These are phyloP conservation scores for Penicillium canariense DNA, from an alignment of 495 filamentous ascomycete species.

Conservation along the genomic window DNA sequence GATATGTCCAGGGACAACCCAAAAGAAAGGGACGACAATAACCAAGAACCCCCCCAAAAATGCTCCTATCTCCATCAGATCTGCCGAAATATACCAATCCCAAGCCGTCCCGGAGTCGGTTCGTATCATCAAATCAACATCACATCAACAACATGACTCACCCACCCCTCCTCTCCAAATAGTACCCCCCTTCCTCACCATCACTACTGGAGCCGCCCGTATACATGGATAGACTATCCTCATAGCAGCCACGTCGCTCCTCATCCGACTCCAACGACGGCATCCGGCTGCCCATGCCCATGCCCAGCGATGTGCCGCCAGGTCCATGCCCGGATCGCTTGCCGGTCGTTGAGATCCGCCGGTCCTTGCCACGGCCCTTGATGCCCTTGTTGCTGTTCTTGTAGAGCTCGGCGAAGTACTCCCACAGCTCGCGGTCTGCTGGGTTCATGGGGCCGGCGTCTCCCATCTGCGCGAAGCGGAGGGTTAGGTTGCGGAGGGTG, in stretches of 20 bases:
- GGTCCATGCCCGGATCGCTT: too few relatives aligned
- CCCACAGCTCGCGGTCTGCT: constrained; percentile 75
- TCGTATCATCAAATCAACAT: not conserved
- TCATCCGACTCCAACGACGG: constrained; percentile 27
- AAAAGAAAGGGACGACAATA: not conserved
- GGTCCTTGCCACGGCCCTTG: constrained; percentile 86
- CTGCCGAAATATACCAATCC: not conserved
- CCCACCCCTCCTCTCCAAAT: not conserved
- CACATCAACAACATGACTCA: too few relatives aligned
- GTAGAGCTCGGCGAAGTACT: constrained; percentile 84
- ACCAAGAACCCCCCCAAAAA: not conserved
- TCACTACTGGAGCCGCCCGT: constrained; percentile 28
- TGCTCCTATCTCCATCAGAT: not conserved
- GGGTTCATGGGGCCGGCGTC: constrained; percentile 60
- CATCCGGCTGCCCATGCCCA: constrained; percentile 19
- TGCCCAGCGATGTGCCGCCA: not conserved
- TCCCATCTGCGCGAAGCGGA: constrained; percentile 65
- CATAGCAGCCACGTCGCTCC: constrained; percentile 30
- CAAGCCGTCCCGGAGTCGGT: not conserved
- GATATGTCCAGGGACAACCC: too few relatives aligned
- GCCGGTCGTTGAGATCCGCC: constrained; percentile 46
- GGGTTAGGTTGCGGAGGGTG: constrained; percentile 68
- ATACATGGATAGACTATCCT: constrained; percentile 31
- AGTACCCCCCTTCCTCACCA: not conserved
- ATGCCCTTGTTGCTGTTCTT: constrained; percentile 95